Evolutionary conservation across 2,329 filamentous ascomycete genomes (phyloP).

Genomic region (Coccinonectria pachysandricola): DNA sequence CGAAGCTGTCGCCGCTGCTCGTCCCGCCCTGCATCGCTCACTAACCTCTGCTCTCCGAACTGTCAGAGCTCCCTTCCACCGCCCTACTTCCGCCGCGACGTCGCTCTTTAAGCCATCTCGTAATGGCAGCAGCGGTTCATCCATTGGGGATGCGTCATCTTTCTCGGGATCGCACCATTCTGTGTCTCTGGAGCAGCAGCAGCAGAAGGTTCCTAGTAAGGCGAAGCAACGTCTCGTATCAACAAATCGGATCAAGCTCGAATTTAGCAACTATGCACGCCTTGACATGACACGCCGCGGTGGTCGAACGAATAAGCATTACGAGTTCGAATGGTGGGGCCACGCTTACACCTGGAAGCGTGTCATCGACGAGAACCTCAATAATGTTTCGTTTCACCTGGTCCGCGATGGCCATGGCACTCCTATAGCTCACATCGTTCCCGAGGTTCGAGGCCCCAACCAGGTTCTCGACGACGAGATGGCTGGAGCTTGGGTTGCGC

Average conservation of each 20-base stretch:
- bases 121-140: conserved; percentile 6
- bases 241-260: conserved; percentile 74
- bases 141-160: conserved; percentile 13
- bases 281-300: conserved; percentile 67
- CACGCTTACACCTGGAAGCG: conserved; percentile 77
- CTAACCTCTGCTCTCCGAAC: conserved; percentile 36
- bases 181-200: conserved; percentile 7
- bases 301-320: conserved; percentile 58
- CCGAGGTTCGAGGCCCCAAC: conserved; percentile 61
- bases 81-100: conserved; percentile 14
- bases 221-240: conserved; percentile 35
- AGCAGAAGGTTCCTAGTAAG: conserved; percentile 17
- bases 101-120: conserved; percentile 14
- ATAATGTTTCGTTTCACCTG: conserved; percentile 68
- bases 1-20: conserved; percentile 21
- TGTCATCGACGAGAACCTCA: conserved; percentile 58
- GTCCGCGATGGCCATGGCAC: conserved; percentile 51
- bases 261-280: conserved; percentile 96
- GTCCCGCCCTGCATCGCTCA: conserved; percentile 37
- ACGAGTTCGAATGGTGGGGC: conserved; percentile 93
- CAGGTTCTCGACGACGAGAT: conserved; percentile 62
- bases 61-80: conserved; percentile 27
- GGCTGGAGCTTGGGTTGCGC: conserved; percentile 82
- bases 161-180: conserved; percentile 16
- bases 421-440: conserved; percentile 74